A percentile compares a stretch with the other conserved stretches of the same genome.
phyloP scores from a whole-genome alignment of 202 grass and related monocot species.

The Panicum hallii region DNA sequence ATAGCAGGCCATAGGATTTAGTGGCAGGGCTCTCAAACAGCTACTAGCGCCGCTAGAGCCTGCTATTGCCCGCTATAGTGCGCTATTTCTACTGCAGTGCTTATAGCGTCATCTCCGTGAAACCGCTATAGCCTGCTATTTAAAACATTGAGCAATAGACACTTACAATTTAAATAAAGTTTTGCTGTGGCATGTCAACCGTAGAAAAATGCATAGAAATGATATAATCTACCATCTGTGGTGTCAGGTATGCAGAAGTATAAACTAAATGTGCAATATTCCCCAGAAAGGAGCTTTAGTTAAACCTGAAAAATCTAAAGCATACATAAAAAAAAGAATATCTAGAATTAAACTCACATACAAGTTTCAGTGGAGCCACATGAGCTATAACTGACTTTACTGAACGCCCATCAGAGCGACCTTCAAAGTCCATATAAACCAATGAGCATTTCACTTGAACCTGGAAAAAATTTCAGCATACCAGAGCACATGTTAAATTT shows the following conservation, averaged over 20 bases:
- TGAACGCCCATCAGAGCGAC: constrained; percentile 92
- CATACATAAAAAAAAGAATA: constrained; percentile 34
- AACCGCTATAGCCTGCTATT: too few relatives aligned
- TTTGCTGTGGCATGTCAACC: neutral
- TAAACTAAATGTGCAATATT: constrained; percentile 5
- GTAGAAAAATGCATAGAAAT: constrained; percentile 31
- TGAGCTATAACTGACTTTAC: constrained; percentile 94
- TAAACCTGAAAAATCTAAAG: constrained; percentile 40
- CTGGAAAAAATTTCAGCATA: constrained; percentile 54
- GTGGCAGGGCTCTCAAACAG: too few relatives aligned
- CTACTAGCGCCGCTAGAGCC: too few relatives aligned
- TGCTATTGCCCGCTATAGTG: too few relatives aligned
- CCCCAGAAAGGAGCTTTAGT: constrained; percentile 16
- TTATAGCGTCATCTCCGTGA: too few relatives aligned
- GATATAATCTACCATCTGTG: neutral
- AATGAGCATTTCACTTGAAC: constrained; percentile 96
- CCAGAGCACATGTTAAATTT: constrained; percentile 8
- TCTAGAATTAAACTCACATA: constrained; percentile 45
- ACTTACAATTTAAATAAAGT: constrained; percentile 20
- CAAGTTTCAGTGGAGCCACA: constrained; percentile 94
- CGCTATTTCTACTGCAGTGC: too few relatives aligned
- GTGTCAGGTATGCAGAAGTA: constrained; percentile 29
- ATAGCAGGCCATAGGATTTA: too few relatives aligned
- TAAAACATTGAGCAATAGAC: neutral
- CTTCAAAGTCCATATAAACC: constrained; percentile 99